Base-by-base conservation (phyloP, 2,329 filamentous ascomycete genomes). In the Amesomyces nigricolor region DNA sequence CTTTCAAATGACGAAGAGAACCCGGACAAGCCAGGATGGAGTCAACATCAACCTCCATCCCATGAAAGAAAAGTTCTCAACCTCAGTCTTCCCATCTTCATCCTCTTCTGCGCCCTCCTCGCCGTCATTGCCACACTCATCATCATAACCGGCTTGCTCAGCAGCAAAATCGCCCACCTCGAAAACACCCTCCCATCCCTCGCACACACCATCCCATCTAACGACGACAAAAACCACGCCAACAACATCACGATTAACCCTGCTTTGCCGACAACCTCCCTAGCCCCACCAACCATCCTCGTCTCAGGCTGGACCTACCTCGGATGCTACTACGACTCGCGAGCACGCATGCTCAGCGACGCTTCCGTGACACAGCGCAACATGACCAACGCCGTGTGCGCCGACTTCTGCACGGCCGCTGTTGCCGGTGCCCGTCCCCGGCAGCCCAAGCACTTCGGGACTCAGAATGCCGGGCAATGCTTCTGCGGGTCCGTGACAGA, bases 271-370 rank as follows among this genome's bases (percentile, higher is more conserved):
- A 7, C 14, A 37, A 11, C 43, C 8, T 10, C 17, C 11, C 37
- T 16, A 16, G 19, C 47, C 6, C 30, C 39, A 2, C 47, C 47
- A 1, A 45, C 47, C 5, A 13, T 54, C 47, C 35, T 14, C 14
- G 47, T 54, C n/a, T 4, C 47, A 5, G 53, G 53, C 32, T 54
- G 53, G 53, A 46, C 30, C 32, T 46, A 54, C 46, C 30, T 50
- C 4, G 53, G 53, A 13, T 54, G 53, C 19, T 50, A 30, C 40
- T 54, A 54, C 53, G 53, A 54, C 47, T 32, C 19, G 3, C 13
- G 16, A 10, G 22, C 17, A 1, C 53, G 53, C n/a, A 4, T 54
- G 5, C 40, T 54, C 11, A 32, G 32, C 5, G 40, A 37, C 35
- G 51, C 39, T 2, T 30, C 16, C 3, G 8, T 19, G 19, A 22